Conservation (phyloP, 148 eudicot genomes). For the Silene conica region DNA sequence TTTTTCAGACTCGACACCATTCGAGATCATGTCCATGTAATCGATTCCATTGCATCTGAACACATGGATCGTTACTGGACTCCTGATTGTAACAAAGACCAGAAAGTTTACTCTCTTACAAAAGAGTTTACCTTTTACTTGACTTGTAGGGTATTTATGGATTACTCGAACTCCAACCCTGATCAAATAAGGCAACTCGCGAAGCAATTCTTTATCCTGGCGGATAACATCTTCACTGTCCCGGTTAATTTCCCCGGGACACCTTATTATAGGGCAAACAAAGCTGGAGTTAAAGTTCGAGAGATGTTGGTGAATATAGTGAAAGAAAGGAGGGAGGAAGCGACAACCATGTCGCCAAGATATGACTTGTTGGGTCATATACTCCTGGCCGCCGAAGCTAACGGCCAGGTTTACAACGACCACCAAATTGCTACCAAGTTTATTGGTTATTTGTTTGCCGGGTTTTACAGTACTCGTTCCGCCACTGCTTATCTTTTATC, state of each 20-base stretch:
- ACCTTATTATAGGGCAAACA: background rate
- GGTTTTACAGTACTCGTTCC: slow-evolving; percentile 16
- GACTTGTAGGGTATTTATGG: background rate
- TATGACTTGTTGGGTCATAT: slow-evolving; percentile 1
- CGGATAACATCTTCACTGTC: background rate
- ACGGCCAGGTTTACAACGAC: slow-evolving; percentile 21
- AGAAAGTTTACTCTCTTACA: slow-evolving; percentile 1
- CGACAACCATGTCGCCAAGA: no score
- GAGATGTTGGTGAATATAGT: background rate
- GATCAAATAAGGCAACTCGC: slow-evolving; percentile 1
- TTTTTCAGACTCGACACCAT: slow-evolving; percentile 1
- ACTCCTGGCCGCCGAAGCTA: background rate
- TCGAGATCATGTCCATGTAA: background rate
- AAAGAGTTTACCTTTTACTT: slow-evolving; percentile 12
- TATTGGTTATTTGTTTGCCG: slow-evolving; percentile 15
- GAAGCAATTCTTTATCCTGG: slow-evolving; percentile 3
- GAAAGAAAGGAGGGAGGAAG: background rate
- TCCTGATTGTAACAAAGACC: background rate
- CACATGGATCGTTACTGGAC: slow-evolving; percentile 6
- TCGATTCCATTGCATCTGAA: background rate
- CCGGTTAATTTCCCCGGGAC: background rate
- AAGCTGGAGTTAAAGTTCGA: background rate
- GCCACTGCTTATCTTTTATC: slow-evolving; percentile 9
- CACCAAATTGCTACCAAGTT: slow-evolving; percentile 22
- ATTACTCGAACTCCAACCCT: background rate